Conservation (phyloP, 2,329 filamentous ascomycete species). For the Atkinsonella texensis region DNA sequence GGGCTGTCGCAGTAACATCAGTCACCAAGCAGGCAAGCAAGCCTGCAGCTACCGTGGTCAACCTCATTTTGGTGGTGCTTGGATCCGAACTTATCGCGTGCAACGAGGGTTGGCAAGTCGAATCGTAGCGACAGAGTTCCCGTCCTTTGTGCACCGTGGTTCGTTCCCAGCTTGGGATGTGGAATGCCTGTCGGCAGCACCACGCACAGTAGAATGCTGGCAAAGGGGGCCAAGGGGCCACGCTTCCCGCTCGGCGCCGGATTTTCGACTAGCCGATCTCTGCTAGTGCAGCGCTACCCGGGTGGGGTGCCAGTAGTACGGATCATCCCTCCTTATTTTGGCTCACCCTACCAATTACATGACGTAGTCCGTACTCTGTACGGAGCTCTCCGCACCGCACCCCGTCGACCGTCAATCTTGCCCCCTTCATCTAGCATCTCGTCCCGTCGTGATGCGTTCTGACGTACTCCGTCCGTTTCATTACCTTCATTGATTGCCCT, state of each 20-base stretch:
- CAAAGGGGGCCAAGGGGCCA: conserved; percentile 9
- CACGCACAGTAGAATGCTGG: neutral
- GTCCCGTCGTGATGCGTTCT: neutral
- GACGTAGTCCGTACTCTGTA: neutral
- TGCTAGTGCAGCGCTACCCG: neutral
- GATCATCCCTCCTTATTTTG: neutral
- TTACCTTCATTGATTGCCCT: neutral
- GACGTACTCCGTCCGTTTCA: neutral
- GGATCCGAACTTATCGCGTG: conserved; percentile 17
- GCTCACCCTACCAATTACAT: conserved; percentile 4
- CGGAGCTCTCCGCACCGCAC: neutral
- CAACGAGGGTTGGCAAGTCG: conserved; percentile 7
- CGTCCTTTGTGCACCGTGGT: conserved; percentile 4
- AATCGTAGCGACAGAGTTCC: neutral
- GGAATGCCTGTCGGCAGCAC: neutral
- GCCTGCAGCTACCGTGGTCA: conserved; percentile 48
- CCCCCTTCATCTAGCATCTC: neutral
- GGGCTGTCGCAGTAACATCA: conserved; percentile 69
- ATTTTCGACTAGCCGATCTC: conserved; percentile 11
- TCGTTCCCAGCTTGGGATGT: conserved; percentile 3
- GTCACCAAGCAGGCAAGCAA: conserved; percentile 61
- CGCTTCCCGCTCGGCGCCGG: conserved; percentile 11
- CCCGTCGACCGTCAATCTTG: neutral
- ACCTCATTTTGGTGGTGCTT: conserved; percentile 45
- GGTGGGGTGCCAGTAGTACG: no score